Conservation (phyloP, 768 basidiomycete species). For the Suillus subalutaceus region DNA sequence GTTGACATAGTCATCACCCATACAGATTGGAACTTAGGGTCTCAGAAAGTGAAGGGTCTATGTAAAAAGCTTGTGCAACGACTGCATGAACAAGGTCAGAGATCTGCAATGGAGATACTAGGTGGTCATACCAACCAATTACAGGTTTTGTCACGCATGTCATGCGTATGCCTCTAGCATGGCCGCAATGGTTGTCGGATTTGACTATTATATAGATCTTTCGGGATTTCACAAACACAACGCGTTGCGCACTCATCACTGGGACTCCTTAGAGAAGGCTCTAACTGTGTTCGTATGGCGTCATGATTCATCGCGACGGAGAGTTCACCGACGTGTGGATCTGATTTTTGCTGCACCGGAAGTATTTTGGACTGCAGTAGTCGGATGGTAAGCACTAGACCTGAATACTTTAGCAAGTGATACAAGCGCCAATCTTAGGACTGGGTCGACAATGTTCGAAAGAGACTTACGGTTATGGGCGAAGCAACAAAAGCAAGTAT, state of each 20-base stretch:
- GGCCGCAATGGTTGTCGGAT: neutral
- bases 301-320: slow-evolving; percentile 32
- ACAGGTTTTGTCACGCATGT: slow-evolving; percentile 78
- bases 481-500: slow-evolving; percentile 56
- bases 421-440: slow-evolving; percentile 46
- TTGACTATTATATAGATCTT: slow-evolving; percentile 45
- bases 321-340: slow-evolving; percentile 73
- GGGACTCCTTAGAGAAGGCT: slow-evolving; percentile 84
- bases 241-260: slow-evolving; percentile 57
- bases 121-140: neutral
- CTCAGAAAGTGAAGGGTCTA: slow-evolving; percentile 58
- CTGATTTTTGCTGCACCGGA: slow-evolving; percentile 78
- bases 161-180: slow-evolving; percentile 59
- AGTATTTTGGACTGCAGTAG: slow-evolving; percentile 85
- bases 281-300: slow-evolving; percentile 80
- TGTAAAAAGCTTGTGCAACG: slow-evolving; percentile 59
- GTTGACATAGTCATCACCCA: slow-evolving; percentile 91
- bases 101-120: neutral
- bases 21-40: slow-evolving; percentile 46
- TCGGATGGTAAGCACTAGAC: slow-evolving; percentile 69
- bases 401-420: neutral
- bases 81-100: slow-evolving; percentile 60
- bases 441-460: slow-evolving; percentile 89
- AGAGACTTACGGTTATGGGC: slow-evolving; percentile 80
- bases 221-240: slow-evolving; percentile 62